These are phyloP conservation scores for Heterobasidion parviporum DNA, from an alignment of 1,284 basidiomycete genomes.

Conservation along the genomic window DNA sequence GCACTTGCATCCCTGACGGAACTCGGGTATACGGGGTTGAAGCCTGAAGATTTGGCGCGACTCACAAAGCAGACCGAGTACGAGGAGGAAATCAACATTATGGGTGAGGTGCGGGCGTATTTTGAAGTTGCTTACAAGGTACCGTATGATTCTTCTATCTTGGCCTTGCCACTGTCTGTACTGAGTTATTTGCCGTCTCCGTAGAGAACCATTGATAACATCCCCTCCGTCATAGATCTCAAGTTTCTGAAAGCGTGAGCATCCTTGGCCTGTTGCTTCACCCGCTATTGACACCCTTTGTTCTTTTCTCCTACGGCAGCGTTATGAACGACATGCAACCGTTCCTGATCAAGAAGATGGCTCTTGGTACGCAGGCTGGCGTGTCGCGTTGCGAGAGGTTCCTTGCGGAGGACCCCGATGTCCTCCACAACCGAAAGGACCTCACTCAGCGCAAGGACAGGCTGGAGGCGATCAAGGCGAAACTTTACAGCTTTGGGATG, in stretches of 20 bases:
- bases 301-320: background rate
- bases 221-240: conserved; percentile 38
- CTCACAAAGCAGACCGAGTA: conserved; percentile 31
- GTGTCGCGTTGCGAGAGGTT: conserved; percentile 27
- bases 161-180: background rate
- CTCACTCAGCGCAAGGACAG: conserved; percentile 21
- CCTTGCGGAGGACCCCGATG: conserved; percentile 32
- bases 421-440: conserved; percentile 28
- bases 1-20: conserved; percentile 24
- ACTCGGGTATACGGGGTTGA: conserved; percentile 24
- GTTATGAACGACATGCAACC: conserved; percentile 26
- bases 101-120: conserved; percentile 44
- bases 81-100: conserved; percentile 38
- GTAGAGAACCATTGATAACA: conserved; percentile 39
- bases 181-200: background rate
- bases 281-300: background rate
- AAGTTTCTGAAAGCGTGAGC: conserved; percentile 28
- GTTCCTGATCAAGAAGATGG: conserved; percentile 30
- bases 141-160: conserved; percentile 1
- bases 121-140: conserved; percentile 44
- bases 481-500: conserved; percentile 24
- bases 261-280: background rate
- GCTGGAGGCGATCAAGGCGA: conserved; percentile 23
- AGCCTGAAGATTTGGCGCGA: conserved; percentile 28
- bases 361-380: conserved; percentile 27